Evolutionary conservation across 176 grass and related monocot species (phyloP), one percentile per base, ranked within the genome.

Genomic region (Typha latifolia): DNA sequence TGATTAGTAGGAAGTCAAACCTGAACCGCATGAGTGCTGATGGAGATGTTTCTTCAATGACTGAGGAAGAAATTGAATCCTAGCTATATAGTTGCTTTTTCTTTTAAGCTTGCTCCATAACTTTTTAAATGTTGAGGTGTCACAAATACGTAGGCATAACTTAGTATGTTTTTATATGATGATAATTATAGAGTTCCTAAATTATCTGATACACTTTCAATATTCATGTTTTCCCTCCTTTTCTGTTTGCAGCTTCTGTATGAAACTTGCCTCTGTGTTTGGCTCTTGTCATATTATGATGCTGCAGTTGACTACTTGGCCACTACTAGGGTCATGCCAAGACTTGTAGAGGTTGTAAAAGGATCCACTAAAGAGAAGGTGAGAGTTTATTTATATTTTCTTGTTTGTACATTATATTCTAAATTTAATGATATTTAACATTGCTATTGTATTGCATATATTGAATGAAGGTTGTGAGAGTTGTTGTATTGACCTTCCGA

Each of bases 281-380:
- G 94, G 94, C 73, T 99, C 43, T 90, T 99, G 70, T 99, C 94
- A 11, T 99, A 80, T 80, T 87, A 93, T 84, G 89, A 90, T 72
- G 79, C 68, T 63, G 94, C 94, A 4, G 61, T 99, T 65, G 84
- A 93, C 63, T 93, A 99, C 75, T 75, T 99, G 18, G 91, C 86
- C 81, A 99, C 89, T 47, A 93, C 94, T 49, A 86, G 81, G 69
- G 86, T 93, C 57, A 82, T 87, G 68, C 89, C 94, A 74, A 93
- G 89, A 81, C 89, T 99, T 19, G 55, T 93, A 26, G 94, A 93
- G 43, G 94, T 87, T 84, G 89, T 93, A 74, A 99, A 99, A 80
- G 77, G 89, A 48, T 93, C 89, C 67, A 99, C 94, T 32, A 99
- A 93, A 79, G 94, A 99, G 65, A 99, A 99, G 89, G 94, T 93